Percentiles rank a stretch among this genome's conserved stretches.
These are phyloP conservation scores for Curvularia hawaiiensis DNA, from an alignment of 2,329 filamentous ascomycete species.

Conservation along the genomic window DNA sequence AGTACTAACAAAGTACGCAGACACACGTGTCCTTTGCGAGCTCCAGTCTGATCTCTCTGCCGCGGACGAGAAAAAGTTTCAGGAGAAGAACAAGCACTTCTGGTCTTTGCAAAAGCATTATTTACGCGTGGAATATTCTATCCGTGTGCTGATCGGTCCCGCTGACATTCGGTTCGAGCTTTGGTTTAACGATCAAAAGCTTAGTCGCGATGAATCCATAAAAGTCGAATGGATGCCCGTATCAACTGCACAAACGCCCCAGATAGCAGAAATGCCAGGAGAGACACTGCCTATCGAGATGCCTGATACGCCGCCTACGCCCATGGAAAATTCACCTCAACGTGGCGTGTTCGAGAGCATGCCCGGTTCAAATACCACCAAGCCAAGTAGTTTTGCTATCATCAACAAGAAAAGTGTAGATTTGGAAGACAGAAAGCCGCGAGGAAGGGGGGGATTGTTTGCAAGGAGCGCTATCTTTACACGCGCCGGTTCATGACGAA, in stretches of 20 bases:
- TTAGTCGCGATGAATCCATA: conserved; percentile 43
- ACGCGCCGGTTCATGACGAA: conserved; percentile 1
- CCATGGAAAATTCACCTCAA: conserved; percentile 11
- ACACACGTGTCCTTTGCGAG: no score
- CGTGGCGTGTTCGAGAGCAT: conserved; percentile 1
- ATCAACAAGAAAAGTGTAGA: conserved; percentile 6
- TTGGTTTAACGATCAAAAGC: conserved; percentile 45
- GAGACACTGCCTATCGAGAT: conserved; percentile 25
- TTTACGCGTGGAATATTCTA: conserved; percentile 41
- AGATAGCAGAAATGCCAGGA: conserved; percentile 16
- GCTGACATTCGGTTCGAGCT: conserved; percentile 49
- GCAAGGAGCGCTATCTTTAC: conserved; percentile 18
- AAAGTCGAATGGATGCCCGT: conserved; percentile 43
- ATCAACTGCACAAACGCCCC: conserved; percentile 16
- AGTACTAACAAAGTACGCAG: no score
- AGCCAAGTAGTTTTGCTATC: not conserved
- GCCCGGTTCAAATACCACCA: conserved; percentile 9
- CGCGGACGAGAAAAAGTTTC: no score
- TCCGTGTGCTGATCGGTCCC: conserved; percentile 47
- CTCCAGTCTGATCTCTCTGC: no score
- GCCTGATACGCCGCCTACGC: conserved; percentile 19
- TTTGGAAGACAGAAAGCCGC: conserved; percentile 13
- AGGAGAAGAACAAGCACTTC: no score
- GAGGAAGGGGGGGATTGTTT: conserved; percentile 17
- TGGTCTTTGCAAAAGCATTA: conserved; percentile 29